Base-by-base conservation (phyloP, 768 basidiomycete genomes). In the Amyloporia xantha region DNA sequence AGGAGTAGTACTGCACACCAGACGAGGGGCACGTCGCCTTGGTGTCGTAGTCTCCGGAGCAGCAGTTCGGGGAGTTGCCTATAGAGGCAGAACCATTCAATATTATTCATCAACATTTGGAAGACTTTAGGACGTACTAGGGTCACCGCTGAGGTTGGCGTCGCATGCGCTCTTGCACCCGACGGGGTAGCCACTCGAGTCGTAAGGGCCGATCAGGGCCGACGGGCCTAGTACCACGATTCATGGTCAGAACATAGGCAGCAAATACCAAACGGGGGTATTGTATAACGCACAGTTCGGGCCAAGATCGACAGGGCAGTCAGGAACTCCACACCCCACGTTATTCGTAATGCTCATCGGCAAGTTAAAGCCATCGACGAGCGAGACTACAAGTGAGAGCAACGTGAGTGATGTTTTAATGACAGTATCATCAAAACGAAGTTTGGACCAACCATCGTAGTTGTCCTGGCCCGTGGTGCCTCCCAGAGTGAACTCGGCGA, bases 1-100 rank as follows among this genome's bases (percentile, higher is more conserved):
- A 77, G 47, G 52, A 59, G 54, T 72, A 72, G 54, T 64, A 69
- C 15, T 38, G 53, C 12, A 71, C 69, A 15, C 68, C 68, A 7
- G 75, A 76, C n/a, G 68, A 54, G 12, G 79, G 82, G 61, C 83
- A 85, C 0, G 80, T 82, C 13, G 59, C 62, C 1, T 79, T 61
- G 4, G 77, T 79, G 61, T 62, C 64, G 63, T 74, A 68, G 30
- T 60, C 63, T 10, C 84, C 84, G 11, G 74, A 73, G 68, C 84
- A 86, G 62, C 84, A 85, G 57, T 83, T 82, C 4, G 71, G 63
- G 20, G 80, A 82, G 65, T 85, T 74, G 30, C 56, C 78, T 64
- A 45, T 3, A 26, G 7, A n/a, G n/a, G 24, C 12, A 25, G 13
- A 20, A 13, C 5, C 21, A 44, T 21, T 21, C 44, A n/a, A 25